Evolutionary conservation across 2,329 filamentous ascomycete genomes (phyloP), one percentile per base, ranked within the genome.

Genomic region (Fusarium sp.): DNA sequence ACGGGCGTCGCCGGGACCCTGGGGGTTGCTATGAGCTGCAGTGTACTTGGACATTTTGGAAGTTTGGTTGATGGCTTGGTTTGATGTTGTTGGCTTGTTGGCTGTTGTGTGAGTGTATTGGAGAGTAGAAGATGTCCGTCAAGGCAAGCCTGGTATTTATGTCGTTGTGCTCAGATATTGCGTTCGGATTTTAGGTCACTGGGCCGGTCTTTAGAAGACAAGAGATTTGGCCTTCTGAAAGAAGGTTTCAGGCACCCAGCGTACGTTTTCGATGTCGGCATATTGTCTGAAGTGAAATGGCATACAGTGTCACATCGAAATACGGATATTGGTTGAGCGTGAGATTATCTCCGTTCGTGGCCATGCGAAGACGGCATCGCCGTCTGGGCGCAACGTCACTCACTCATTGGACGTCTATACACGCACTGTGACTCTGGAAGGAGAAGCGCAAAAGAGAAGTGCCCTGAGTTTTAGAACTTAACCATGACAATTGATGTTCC

Each of bases 1-100:
- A 0, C 74, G 63, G 10, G 69, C 52, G 14, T 76, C 74, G 1
- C 74, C 69, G 0, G 74, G 66, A 2, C 74, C 74, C 5, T 71
- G 54, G 2, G 59, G 64, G 2, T 45, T 58, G 2, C 3, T 5
- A 2, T 69, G 64, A 13, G 10, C 45, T 16, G 31, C 9, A 3
- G 22, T 47, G 34, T 71, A 71, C 31, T 66, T 66, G 47, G 69
- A 52, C 69, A 71, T 71, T 22, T 8, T 29, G 6, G 7, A n/a
- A 24, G 20, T 0, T 40, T 20, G 27, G 11, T 52, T 13, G 27
- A 20, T n/a, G 3, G 27, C 1, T 52, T 31, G 10, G 10, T 27
- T 29, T 58, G 22, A 40, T 27, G 14, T 2, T 20, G 56, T 27
- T 58, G 16, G 16, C 6, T 29, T 58, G 14, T 18, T 24, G 22